phyloP scores from a whole-genome alignment of 805 yeast genomes.

The Candida rishiriensis region DNA sequence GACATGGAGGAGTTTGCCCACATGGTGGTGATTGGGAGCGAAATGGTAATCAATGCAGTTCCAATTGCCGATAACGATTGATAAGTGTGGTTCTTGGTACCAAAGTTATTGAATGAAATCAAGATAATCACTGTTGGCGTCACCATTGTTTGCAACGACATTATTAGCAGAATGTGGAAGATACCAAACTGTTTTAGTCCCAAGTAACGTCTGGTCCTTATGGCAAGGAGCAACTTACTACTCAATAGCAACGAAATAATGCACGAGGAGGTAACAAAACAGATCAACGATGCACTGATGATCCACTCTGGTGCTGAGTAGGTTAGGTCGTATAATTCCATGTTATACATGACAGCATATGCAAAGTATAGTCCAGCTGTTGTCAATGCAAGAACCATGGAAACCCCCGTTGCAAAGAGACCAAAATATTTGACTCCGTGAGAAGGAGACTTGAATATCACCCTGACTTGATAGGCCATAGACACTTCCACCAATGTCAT shows the following conservation, averaged over 20 bases:
- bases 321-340: constrained; percentile 19
- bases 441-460: constrained; percentile 64
- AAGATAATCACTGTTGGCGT: constrained; percentile 71
- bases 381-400: constrained; percentile 45
- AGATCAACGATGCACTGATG: constrained; percentile 50
- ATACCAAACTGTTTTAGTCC: constrained; percentile 83
- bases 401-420: constrained; percentile 31
- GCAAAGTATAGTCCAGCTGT: constrained; percentile 58
- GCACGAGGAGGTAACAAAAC: constrained; percentile 67
- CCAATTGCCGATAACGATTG: constrained; percentile 49
- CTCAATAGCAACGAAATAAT: constrained; percentile 57
- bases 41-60: constrained; percentile 58
- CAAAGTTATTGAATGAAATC: constrained; percentile 40
- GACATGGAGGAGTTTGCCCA: constrained; percentile 79
- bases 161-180: constrained; percentile 73
- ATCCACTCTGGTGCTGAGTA: constrained; percentile 32
- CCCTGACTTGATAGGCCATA: constrained; percentile 64
- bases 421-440: constrained; percentile 36
- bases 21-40: constrained; percentile 78
- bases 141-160: constrained; percentile 77
- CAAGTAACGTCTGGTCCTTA: constrained; percentile 64
- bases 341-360: constrained; percentile 42
- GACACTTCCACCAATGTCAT: constrained; percentile 60
- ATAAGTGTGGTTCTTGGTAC: constrained; percentile 26
- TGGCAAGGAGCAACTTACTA: constrained; percentile 63